Evolutionary conservation across 2,329 filamentous ascomycete species (phyloP).

Genomic region (Pseudocercospora fuligena): DNA sequence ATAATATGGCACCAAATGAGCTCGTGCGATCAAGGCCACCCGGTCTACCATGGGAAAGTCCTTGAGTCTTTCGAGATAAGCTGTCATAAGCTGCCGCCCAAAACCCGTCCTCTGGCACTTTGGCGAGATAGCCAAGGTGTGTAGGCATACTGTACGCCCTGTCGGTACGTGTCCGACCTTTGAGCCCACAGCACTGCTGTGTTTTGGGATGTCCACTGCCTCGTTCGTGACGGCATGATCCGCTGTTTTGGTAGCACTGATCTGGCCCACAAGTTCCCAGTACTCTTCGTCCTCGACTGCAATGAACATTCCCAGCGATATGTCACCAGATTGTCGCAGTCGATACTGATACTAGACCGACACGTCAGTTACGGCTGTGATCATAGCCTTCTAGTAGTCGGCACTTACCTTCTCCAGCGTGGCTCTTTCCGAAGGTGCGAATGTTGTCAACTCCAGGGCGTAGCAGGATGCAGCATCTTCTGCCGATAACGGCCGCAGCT

Average conservation of each 20-base stretch:
- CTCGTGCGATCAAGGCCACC: conserved; percentile 75
- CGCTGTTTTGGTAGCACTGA: conserved; percentile 72
- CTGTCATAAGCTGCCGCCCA: conserved; percentile 13
- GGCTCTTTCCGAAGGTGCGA: conserved; percentile 7
- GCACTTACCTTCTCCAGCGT: conserved; percentile 7
- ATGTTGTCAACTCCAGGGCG: conserved; percentile 4
- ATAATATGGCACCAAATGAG: conserved; percentile 74
- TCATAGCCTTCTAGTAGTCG: not conserved
- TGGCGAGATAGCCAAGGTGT: conserved; percentile 57
- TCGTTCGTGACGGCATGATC: conserved; percentile 68
- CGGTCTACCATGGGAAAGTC: conserved; percentile 69
- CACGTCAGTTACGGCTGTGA: not conserved
- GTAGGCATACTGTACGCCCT: conserved; percentile 75
- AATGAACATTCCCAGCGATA: conserved; percentile 9
- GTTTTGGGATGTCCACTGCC: conserved; percentile 70
- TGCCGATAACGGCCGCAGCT: not conserved
- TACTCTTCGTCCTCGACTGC: conserved; percentile 2
- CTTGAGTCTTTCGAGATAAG: conserved; percentile 61
- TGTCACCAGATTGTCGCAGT: not conserved
- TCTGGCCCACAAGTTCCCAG: conserved; percentile 63
- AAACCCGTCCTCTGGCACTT: conserved; percentile 16
- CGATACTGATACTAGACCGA: conserved; percentile 1
- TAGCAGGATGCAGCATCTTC: conserved; percentile 10
- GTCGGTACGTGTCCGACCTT: conserved; percentile 69
- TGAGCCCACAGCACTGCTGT: conserved; percentile 34